Percentiles rank a stretch among this genome's conserved stretches.
Evolutionary conservation across 305 asterid genomes (phyloP).

Genomic region (Fraxinus greggii): DNA sequence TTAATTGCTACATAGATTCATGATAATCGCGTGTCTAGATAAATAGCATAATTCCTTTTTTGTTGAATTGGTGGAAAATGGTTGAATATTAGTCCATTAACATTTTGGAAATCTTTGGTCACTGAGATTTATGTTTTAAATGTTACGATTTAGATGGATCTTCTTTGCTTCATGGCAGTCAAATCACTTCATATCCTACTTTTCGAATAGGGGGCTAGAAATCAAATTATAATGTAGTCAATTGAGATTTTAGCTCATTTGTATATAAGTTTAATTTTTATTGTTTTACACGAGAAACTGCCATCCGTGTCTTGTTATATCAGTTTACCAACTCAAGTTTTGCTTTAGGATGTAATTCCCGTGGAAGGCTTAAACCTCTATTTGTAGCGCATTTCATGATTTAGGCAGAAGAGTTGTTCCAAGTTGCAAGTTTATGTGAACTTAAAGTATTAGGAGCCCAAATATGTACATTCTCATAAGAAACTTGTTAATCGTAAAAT

Average conservation of each 20-base stretch:
- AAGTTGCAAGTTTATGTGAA: background rate
- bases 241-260: background rate
- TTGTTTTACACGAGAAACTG: background rate
- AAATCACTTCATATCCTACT: background rate
- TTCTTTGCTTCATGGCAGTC: background rate
- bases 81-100: background rate
- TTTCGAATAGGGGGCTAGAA: background rate
- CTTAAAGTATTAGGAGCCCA: no score
- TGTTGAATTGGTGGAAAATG: background rate
- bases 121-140: background rate
- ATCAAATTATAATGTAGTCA: background rate
- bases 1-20: no score
- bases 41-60: no score
- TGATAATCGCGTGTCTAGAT: no score
- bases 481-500: background rate
- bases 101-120: background rate
- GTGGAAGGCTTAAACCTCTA: slow-evolving; percentile 28
- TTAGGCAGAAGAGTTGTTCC: background rate
- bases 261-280: no score
- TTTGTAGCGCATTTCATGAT: background rate
- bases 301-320: background rate
- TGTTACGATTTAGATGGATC: background rate
- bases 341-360: slow-evolving; percentile 24
- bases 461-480: background rate
- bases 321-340: background rate